Base-by-base conservation (phyloP, 1,284 basidiomycete species). In the Porogramme epimiltina region DNA sequence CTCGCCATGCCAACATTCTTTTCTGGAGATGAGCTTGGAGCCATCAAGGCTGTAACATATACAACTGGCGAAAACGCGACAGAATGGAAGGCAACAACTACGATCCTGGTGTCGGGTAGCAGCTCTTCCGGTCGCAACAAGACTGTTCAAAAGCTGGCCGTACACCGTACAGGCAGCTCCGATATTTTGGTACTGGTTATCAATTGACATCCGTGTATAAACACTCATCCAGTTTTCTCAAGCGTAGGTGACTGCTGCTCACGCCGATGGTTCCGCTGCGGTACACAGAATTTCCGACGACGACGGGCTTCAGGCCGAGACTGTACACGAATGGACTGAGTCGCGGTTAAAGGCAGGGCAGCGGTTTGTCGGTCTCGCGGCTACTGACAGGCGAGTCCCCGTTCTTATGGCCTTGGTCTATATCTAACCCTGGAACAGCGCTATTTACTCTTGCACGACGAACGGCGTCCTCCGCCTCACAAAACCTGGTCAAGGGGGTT, bases 1-100 rank as follows among this genome's bases (percentile, higher is more conserved):
- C 23, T 41, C 49, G 61, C 54, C 49, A 89, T 89, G 87, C 70
- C 79, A 65, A 76, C 76, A 52, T 90, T 89, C 69, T 70, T 89
- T 41, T 67, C 80, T 47, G 88, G 87, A 54, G 89, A 91, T 68
- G 84, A 88, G 58, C 80, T 88, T 22, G 89, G 89, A 22, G 80
- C 79, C 49, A 76, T 91, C 52, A 90, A 89, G 67, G 67, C 78
- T 9, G 60, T 89, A 47, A 69, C 60, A n/a, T 85, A 79, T 54
- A 44, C 64, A 6, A 42, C 43, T 20, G 53, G 42, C 3, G 54
- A 58, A 1, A 44, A 3, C 15, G 2, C 20, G 16, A 60, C 62
- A 25, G 56, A 60, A 47, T 68, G 66, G 67, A 74, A 67, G 43
- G 51, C 66, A 20, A 52, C 68, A 34, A 49, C 70, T 2, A 62